These are phyloP conservation scores for Rhodamnia argentea DNA, from an alignment of 345 rosid species.

Conservation along the genomic window DNA sequence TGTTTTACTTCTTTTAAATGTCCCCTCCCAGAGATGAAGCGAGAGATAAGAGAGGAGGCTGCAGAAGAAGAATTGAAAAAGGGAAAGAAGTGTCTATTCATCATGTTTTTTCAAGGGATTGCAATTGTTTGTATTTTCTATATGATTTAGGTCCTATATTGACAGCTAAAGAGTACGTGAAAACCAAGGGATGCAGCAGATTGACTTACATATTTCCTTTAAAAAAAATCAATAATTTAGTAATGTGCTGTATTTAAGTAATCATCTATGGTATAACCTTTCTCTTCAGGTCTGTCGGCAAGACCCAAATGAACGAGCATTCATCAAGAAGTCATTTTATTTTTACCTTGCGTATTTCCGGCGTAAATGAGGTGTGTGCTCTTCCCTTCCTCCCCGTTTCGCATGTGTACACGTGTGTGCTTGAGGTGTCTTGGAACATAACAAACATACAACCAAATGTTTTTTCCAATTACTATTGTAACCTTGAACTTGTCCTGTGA, in stretches of 20 bases:
- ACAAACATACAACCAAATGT: not conserved
- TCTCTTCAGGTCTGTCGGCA: conserved; percentile 75
- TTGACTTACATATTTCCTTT: not conserved
- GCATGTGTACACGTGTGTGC: not conserved
- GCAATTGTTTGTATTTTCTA: not conserved
- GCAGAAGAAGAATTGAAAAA: not conserved
- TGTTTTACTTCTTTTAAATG: not conserved
- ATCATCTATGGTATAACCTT: not conserved
- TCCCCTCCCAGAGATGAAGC: not conserved
- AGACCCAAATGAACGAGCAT: conserved; percentile 92
- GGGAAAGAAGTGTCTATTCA: not conserved
- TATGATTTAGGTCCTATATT: not conserved
- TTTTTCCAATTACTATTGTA: not conserved
- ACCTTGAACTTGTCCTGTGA: not conserved
- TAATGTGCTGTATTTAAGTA: not conserved
- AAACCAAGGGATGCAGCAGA: not conserved
- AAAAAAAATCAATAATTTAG: not conserved
- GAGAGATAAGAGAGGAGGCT: not conserved
- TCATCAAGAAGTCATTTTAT: conserved; percentile 97
- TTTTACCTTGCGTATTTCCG: conserved; percentile 80
- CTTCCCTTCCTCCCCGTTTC: not conserved
- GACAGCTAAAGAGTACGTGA: not conserved
- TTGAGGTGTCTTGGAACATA: not conserved
- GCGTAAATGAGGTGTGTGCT: conserved; percentile 63
- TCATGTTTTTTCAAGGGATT: not conserved